Conservation (phyloP, 1,284 basidiomycete genomes). For the Lentinula novae-zelandiae region DNA sequence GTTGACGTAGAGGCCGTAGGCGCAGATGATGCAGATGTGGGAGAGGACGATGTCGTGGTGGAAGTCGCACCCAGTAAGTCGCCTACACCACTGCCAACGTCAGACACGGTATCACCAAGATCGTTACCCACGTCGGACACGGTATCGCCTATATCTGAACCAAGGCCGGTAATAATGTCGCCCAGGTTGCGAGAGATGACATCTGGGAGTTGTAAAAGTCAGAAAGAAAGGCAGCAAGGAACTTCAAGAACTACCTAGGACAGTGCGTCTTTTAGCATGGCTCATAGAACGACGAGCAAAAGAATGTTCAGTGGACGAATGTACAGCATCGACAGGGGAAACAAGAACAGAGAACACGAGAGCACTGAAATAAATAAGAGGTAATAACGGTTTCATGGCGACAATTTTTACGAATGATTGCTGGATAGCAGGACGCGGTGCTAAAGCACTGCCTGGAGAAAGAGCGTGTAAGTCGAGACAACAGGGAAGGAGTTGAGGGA, state of each 20-base stretch:
- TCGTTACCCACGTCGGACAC: slow-evolving; percentile 10
- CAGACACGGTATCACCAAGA: slow-evolving; percentile 15
- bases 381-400: slow-evolving; percentile 8
- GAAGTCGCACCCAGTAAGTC: slow-evolving; percentile 9
- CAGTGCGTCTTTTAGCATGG: neutral
- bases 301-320: slow-evolving; percentile 31
- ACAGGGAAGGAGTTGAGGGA: neutral
- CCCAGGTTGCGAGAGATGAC: slow-evolving; percentile 10
- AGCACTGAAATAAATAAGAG: slow-evolving; percentile 10
- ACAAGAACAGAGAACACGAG: slow-evolving; percentile 25
- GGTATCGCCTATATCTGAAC: neutral
- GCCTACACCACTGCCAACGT: slow-evolving; percentile 6
- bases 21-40: slow-evolving; percentile 2
- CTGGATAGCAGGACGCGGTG: slow-evolving; percentile 10
- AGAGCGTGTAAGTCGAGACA: neutral
- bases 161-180: neutral
- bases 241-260: slow-evolving; percentile 18
- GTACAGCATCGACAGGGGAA: slow-evolving; percentile 28
- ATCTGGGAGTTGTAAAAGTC: neutral
- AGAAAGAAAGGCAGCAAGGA: neutral
- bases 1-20: slow-evolving; percentile 6
- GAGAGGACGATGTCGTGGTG: slow-evolving; percentile 12
- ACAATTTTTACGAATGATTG: slow-evolving; percentile 1
- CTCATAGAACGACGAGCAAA: slow-evolving; percentile 40
- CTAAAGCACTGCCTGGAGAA: slow-evolving; percentile 7